Base-by-base conservation (phyloP, 345 rosid genomes). In the Camelina neglecta region DNA sequence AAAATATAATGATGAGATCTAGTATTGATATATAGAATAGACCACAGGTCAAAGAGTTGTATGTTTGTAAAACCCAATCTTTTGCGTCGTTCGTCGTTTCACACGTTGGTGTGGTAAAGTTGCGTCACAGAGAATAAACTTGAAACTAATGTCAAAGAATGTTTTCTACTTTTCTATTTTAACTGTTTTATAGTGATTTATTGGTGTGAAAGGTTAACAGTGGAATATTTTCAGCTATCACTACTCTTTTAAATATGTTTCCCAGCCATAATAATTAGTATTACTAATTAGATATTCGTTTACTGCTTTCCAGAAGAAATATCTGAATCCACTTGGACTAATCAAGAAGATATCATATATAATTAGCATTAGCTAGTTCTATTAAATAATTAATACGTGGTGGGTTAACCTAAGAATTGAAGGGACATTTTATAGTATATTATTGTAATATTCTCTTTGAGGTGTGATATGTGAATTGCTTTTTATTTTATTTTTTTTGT, bases 281-380 rank as follows among this genome's bases (percentile, higher is more conserved):
- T 31, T 47, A 64, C 65, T 7, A 54, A 9, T 64, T 64, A 42
- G n/a, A 54, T 54, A 63, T 45, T 50, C 13, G 8, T 64, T 55
- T 31, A 58, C 56, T 8, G 10, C 35, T 44, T 57, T 69, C 9
- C 20, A 16, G 15, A 33, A 21, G 5, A 58, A 20, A 59, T 3
- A 42, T 69, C 64, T 29, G 5, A 13, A 29, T 5, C 69, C 62
- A 69, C 66, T 63, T 61, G 6, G 13, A 18, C 15, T 31, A 42
- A 73, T 55, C 18, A 55, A 73, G 38, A 36, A 64, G 55, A 15
- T 51, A 72, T 10, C 21, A 62, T 39, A 9, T 72, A 11, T 4
- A 35, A 35, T 35, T 29, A 6, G 38, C 38, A 35, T 35, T 33
- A 55, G 60, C 26, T 29, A 33, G 24, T 60, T 18, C 26, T 60